Percentiles rank a stretch among this genome's conserved stretches.
Conservation (phyloP, 331 rosid species). For the Ulmus americana region DNA sequence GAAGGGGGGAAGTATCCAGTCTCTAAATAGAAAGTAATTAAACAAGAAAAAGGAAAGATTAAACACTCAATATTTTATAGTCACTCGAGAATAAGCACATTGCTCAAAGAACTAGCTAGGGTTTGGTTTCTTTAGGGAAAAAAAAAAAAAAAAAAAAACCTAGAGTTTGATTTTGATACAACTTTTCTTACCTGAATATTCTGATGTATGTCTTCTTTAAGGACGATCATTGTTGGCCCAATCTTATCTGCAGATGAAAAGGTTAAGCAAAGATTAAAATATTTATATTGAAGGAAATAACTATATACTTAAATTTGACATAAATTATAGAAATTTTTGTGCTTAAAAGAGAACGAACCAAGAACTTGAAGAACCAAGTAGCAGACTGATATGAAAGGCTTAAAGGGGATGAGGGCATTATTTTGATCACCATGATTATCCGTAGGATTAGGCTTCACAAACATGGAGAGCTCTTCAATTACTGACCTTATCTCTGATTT, state of each 20-base stretch:
- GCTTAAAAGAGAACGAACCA: slow-evolving; percentile 36
- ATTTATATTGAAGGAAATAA: too few relatives aligned
- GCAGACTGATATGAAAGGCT: slow-evolving; percentile 68
- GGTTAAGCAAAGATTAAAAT: neutral
- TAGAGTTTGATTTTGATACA: neutral
- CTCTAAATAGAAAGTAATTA: neutral
- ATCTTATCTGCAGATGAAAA: slow-evolving; percentile 60
- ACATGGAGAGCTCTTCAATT: slow-evolving; percentile 9
- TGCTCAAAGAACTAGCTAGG: too few relatives aligned
- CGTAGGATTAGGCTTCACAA: neutral
- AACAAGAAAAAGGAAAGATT: neutral
- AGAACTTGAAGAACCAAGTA: slow-evolving; percentile 66
- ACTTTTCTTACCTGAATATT: slow-evolving; percentile 59
- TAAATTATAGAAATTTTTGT: neutral
- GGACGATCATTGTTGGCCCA: slow-evolving; percentile 83
- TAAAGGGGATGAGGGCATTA: slow-evolving; percentile 50
- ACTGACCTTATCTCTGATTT: neutral
- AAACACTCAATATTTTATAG: neutral
- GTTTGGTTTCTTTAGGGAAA: too few relatives aligned
- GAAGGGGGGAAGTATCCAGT: too few relatives aligned
- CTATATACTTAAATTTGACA: too few relatives aligned
- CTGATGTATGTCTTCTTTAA: slow-evolving; percentile 73
- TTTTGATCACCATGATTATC: slow-evolving; percentile 18
- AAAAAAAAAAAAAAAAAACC: too few relatives aligned
- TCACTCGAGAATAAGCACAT: too few relatives aligned